Base-by-base conservation (phyloP, 495 filamentous ascomycete species). In the Emericellopsis terricola region DNA sequence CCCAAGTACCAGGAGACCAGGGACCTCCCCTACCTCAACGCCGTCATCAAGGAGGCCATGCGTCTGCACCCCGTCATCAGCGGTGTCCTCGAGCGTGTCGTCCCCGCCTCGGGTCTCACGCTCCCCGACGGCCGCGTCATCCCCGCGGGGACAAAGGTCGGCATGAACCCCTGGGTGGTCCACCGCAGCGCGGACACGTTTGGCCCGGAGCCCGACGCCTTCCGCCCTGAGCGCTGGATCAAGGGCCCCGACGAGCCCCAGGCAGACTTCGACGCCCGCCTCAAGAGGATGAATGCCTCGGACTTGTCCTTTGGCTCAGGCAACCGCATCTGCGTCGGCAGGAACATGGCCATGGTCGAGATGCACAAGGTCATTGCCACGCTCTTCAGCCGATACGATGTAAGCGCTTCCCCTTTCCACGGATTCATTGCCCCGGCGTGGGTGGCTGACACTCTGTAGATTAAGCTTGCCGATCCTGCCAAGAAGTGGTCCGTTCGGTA, bases 11-110 rank as follows among this genome's bases (percentile, higher is more conserved):
- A 26, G 23, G 23, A 26, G 23, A 26, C 23, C 6, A 26, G 23
- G 23, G 23, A 26, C 33, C 44, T 65, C 28, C 64, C 68, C 7
- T 71, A 69, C 46, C 53, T 68, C 33, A 49, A 59, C 40, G 62
- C 62, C 11, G 60, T 60, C 28, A 53, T 69, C 10, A 55, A 52
- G 35, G 63, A 68, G 41, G 54, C 51, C 6, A 49, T 62, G 44
- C 49, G 66, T 5, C 45, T 65, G 21, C 60, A 49, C 36, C 59
- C 54, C n/a, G 42, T 51, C 9, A 41, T 48, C 4, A 37, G 44
- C 6, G 45, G 53, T 14, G 41, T 65, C 15, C 39, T 64, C 18
- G 35, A 48, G 2, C 57, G 58, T 23, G 49, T 59, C 18, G 52
- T 61, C 8, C 67, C 68, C 5, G 20, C 46, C 0, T 11, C 23